Evolutionary conservation across 108 stramenopile species (phyloP), one percentile per base, ranked within the genome.

Genomic region (Schizochytrium sp.): DNA sequence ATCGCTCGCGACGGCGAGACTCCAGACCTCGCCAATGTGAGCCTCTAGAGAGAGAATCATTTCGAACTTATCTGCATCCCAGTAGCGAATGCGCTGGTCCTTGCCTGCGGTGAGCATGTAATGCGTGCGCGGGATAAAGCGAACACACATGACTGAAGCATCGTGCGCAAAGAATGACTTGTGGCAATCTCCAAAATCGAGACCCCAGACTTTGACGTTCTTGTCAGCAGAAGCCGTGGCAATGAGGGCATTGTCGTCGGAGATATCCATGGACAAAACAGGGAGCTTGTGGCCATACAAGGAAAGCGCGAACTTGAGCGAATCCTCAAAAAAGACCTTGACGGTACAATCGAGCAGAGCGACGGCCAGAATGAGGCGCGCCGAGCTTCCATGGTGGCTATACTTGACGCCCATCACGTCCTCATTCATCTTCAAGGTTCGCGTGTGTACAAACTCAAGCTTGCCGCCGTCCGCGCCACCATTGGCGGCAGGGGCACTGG

Each of bases 161-260:
- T 96, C 93, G 91, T 99, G 99, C n/a, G 97, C 99, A 89, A 98
- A 94, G 44, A 99, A 91, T 51, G 96, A 97, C 44, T 97, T 94
- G 92, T 99, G 99, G 45, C 98, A 98, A 89, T 99, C 99, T 57
- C 99, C 99, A 91, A 99, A 99, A 88, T 99, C 99, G 41, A 99
- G 92, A 34, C 99, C 99, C 97, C 97, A 99, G 58, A 99, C 94
- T 90, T 99, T 99, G 47, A 99, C 93, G 34, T 96, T 97, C 91
- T 99, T 99, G 93, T 99, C 99, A 5, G 99, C 98, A 34, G 97
- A 97, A 34, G 95, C 97, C 5, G 98, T 96, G 19, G 96, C 98
- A 43, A 99, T 91, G 90, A 99, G 96, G 23, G 95, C 91, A 87
- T 96, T 97, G 91, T 99, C 99, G 88, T 96, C 95, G 55, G 96